phyloP scores from a whole-genome alignment of 177 flowering plant genomes.

The Tripterygium wilfordii region DNA sequence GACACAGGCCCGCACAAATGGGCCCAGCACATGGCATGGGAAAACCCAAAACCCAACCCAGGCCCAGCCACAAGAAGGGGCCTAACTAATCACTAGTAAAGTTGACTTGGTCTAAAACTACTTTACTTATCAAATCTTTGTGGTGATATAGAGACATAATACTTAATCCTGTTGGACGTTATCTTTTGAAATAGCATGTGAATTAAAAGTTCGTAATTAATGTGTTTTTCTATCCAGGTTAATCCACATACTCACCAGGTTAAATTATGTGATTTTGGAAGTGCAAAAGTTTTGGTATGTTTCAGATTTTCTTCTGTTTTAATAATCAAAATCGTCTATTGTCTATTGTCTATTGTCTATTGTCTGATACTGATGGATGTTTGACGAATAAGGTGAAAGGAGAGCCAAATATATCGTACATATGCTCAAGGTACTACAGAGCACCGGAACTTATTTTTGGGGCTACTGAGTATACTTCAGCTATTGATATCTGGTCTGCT shows the following conservation, averaged over 20 bases:
- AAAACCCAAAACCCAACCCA: too few species aligned
- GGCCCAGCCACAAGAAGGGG: too few species aligned
- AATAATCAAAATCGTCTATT: background rate
- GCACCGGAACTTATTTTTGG: conserved; percentile 99
- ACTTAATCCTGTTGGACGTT: too few species aligned
- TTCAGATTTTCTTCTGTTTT: background rate
- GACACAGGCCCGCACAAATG: too few species aligned
- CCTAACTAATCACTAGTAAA: too few species aligned
- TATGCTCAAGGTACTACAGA: conserved; percentile 96
- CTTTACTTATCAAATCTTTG: too few species aligned
- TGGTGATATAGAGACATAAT: too few species aligned
- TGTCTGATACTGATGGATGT: too few species aligned
- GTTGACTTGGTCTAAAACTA: background rate
- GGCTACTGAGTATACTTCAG: conserved; percentile 95
- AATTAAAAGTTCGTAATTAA: too few species aligned
- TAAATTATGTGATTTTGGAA: conserved; percentile 74
- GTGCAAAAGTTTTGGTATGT: conserved; percentile 73
- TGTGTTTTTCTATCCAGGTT: conserved; percentile 34
- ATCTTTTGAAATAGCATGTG: too few species aligned
- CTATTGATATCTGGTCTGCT: conserved; percentile 97
- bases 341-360: background rate
- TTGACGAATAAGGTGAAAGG: conserved; percentile 73
- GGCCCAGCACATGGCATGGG: too few species aligned
- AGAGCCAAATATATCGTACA: conserved; percentile 96
- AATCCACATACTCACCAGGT: conserved; percentile 84